Conservation (phyloP, 345 rosid genomes). For the Arabis alpina region DNA sequence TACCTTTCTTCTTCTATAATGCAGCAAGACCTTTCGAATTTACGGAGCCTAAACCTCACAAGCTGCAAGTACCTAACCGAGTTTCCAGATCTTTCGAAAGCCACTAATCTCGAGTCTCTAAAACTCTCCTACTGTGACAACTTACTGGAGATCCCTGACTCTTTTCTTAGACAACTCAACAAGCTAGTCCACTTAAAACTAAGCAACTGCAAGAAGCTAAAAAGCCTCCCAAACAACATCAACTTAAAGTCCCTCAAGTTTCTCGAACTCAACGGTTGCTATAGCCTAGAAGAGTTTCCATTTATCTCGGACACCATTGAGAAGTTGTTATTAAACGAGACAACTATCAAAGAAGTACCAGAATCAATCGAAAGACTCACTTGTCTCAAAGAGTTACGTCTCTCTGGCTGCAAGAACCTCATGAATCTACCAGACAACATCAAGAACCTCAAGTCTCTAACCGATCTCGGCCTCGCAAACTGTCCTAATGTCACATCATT, state of each 20-base stretch:
- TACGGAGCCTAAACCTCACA: conserved; percentile 40
- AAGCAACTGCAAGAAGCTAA: conserved; percentile 37
- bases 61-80: conserved; percentile 31
- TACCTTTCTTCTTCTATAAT: not conserved
- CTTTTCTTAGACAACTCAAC: conserved; percentile 36
- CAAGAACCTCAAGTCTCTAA: conserved; percentile 28
- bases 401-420: conserved; percentile 38
- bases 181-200: conserved; percentile 32
- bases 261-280: conserved; percentile 36
- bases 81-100: conserved; percentile 42
- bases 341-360: conserved; percentile 33
- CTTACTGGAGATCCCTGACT: conserved; percentile 29
- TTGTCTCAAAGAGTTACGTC: conserved; percentile 28
- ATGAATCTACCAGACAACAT: conserved; percentile 37
- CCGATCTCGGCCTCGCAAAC: conserved; percentile 30
- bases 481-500: conserved; percentile 34
- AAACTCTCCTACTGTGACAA: conserved; percentile 34
- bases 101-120: conserved; percentile 37
- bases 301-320: conserved; percentile 27
- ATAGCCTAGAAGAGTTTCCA: conserved; percentile 42
- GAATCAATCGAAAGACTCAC: conserved; percentile 32
- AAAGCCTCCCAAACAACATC: conserved; percentile 39
- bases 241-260: conserved; percentile 37
- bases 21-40: conserved; percentile 39
- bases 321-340: conserved; percentile 17